Percentiles rank a stretch among this genome's conserved stretches.
phyloP scores from a whole-genome alignment of 257 asterid species.

The Nicotiana knightiana region DNA sequence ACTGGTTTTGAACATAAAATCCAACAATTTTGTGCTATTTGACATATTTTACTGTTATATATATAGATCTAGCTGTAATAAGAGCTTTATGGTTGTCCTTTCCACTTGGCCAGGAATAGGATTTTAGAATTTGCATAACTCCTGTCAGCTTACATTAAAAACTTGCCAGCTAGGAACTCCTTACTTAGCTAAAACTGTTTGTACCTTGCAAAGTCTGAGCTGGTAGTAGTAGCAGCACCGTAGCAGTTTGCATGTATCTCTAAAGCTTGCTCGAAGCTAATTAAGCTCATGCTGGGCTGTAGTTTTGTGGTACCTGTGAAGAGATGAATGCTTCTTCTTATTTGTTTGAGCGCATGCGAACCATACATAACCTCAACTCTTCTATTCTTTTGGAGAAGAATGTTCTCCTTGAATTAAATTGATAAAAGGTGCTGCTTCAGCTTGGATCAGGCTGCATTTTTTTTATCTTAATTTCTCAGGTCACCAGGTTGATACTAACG shows the following conservation, averaged over 20 bases:
- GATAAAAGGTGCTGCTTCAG: not conserved
- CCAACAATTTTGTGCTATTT: not conserved
- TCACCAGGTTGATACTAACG: not conserved
- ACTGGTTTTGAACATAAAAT: not conserved
- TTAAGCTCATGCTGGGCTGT: not conserved
- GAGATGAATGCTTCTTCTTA: not conserved
- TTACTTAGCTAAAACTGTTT: not conserved
- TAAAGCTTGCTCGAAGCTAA: too few relatives aligned
- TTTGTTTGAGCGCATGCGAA: not conserved
- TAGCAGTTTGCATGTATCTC: too few relatives aligned
- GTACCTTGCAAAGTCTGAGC: not conserved
- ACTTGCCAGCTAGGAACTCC: not conserved
- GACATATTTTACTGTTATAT: not conserved
- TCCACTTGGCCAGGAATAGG: not conserved
- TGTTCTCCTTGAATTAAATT: not conserved
- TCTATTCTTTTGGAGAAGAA: not conserved
- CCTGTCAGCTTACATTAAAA: too few relatives aligned
- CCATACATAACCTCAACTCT: not conserved
- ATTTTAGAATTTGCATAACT: not conserved
- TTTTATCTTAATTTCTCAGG: not conserved
- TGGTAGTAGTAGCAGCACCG: too few relatives aligned
- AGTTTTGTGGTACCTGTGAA: not conserved
- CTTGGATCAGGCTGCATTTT: not conserved
- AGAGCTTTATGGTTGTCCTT: not conserved
- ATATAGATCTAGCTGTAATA: not conserved